A percentile compares a stretch with the other conserved stretches of the same genome.
Evolutionary conservation across 768 basidiomycete species (phyloP).

Genomic region (Crepidotus variabilis): DNA sequence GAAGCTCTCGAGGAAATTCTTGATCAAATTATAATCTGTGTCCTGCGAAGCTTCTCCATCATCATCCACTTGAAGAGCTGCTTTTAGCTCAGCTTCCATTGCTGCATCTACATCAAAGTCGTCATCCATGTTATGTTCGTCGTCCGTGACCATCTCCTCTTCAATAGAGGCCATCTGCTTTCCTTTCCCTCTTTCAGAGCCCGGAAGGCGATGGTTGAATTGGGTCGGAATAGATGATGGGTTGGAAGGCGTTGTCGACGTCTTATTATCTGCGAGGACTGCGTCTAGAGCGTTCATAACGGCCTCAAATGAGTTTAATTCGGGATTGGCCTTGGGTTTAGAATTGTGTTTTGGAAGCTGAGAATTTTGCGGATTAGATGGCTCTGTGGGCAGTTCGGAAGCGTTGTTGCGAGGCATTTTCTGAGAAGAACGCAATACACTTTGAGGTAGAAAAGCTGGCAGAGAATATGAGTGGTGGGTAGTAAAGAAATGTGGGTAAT

Average conservation of each 20-base stretch:
- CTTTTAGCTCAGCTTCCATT: conserved; percentile 86
- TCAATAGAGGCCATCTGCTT: conserved; percentile 40
- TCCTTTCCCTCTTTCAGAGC: conserved; percentile 26
- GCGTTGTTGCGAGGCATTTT: too few species aligned
- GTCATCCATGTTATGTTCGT: conserved; percentile 14
- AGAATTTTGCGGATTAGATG: conserved; percentile 12
- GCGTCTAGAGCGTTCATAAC: conserved; percentile 96
- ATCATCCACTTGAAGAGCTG: conserved; percentile 47
- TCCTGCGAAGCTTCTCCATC: conserved; percentile 50
- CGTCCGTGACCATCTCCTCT: conserved; percentile 19
- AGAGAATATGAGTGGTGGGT: conserved; percentile 5
- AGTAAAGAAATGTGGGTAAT: not conserved
- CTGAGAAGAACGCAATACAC: conserved; percentile 8
- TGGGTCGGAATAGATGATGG: too few species aligned
- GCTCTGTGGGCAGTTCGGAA: conserved; percentile 2
- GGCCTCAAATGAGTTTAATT: conserved; percentile 88
- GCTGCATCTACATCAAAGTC: conserved; percentile 69
- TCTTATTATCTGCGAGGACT: conserved; percentile 54
- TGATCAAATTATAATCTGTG: conserved; percentile 88
- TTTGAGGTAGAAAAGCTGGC: conserved; percentile 58
- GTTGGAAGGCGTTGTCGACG: too few species aligned
- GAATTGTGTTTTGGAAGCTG: conserved; percentile 25
- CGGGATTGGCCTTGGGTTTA: conserved; percentile 52
- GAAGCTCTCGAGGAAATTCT: conserved; percentile 96
- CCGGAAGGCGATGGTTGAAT: too few species aligned